Evolutionary conservation across 345 rosid genomes (phyloP).

Genomic region (Brassica napus): DNA sequence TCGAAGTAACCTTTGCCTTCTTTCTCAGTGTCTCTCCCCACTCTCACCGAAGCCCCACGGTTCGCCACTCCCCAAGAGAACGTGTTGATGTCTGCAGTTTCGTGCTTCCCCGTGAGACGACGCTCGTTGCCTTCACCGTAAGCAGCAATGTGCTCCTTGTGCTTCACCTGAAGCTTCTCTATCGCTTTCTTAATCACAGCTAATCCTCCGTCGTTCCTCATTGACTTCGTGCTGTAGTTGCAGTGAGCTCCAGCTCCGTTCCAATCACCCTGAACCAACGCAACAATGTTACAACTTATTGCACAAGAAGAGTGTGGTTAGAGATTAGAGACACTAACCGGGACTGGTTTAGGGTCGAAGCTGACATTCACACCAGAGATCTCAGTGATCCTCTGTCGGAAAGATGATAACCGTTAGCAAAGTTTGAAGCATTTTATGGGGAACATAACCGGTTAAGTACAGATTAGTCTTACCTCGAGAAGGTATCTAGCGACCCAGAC

Average conservation of each 20-base stretch:
- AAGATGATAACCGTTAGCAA: neutral
- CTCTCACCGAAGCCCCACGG: slow-evolving; percentile 73
- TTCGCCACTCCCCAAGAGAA: slow-evolving; percentile 81
- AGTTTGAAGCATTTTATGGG: neutral
- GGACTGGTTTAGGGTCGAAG: slow-evolving; percentile 61
- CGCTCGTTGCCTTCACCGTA: slow-evolving; percentile 94
- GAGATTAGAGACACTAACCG: slow-evolving; percentile 37
- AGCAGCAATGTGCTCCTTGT: slow-evolving; percentile 81
- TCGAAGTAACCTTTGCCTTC: slow-evolving; percentile 76
- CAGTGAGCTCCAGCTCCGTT: slow-evolving; percentile 96
- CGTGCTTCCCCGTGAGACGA: slow-evolving; percentile 75
- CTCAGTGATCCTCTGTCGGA: slow-evolving; percentile 62
- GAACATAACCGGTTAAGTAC: neutral
- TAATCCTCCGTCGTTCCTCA: slow-evolving; percentile 72
- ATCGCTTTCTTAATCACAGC: slow-evolving; percentile 77
- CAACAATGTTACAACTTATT: neutral
- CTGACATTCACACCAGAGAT: slow-evolving; percentile 76
- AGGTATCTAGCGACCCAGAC: slow-evolving; percentile 93
- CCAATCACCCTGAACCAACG: slow-evolving; percentile 72
- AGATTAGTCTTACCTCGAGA: slow-evolving; percentile 63
- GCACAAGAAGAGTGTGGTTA: neutral
- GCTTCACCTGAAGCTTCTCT: slow-evolving; percentile 65
- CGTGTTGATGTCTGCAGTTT: slow-evolving; percentile 75
- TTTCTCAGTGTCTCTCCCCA: slow-evolving; percentile 73
- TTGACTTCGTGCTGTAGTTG: slow-evolving; percentile 87